Base-by-base conservation (phyloP, 495 filamentous ascomycete genomes). In the Aspergillus bridgeri region DNA sequence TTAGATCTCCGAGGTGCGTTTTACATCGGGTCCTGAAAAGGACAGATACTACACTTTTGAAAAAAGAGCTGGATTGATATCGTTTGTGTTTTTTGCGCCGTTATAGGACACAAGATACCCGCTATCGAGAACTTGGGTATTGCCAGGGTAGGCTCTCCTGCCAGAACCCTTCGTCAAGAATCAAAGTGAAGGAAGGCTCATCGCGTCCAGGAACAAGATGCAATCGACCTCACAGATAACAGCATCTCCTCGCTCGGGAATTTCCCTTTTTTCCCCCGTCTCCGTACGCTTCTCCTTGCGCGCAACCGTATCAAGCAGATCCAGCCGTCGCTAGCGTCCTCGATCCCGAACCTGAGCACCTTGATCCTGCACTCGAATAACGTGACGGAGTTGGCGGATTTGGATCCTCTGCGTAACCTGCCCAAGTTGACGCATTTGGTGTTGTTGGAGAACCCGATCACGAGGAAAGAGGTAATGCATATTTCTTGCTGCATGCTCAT, bases 1-100 rank as follows among this genome's bases (percentile, higher is more conserved):
- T 83, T 99, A 68, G 92, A 97, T 81, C 91, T 99, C 64, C 86
- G 95, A 98, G 95, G 95, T 99, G 86, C 88, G 91, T 92, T 75
- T 64, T 53, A 70, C 55, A 68, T 54, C 57, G 53, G 69, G 48
- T 68, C 73, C 83, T 87, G 90, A 89, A 92, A 96, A 93, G 91
- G 86, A 79, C 89, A 92, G 92, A 92, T 95, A 87, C 91, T 96
- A 88, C 91, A 91, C 87, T 83, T 86, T 83, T 76, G 61, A 70
- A 67, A 70, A 67, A 69, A 77, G 87, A 87, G 83, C 88, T 87
- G 76, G 82, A 83, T 93, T 95, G 86, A 92, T 90, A 89, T 85
- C 86, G 78, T 77, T 68, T 78, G n/a, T 77, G 68, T 72, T 60
- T 63, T 70, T 71, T 68, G 66, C 67, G 69, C 73, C 69, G 69